Conservation (phyloP, 345 rosid genomes). For the Brassica nigra region DNA sequence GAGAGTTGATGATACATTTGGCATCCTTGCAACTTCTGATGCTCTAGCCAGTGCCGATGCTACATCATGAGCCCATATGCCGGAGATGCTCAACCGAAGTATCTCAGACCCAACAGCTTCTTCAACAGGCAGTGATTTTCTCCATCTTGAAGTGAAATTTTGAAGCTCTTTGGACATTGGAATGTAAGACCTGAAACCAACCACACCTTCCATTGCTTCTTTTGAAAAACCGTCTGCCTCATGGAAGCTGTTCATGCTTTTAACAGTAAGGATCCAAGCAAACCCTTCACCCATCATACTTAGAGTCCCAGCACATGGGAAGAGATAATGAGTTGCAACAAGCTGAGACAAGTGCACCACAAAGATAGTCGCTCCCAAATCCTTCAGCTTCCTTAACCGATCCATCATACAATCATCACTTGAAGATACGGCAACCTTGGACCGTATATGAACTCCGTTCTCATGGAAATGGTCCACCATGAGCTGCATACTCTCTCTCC, state of each 20-base stretch:
- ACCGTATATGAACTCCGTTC: neutral
- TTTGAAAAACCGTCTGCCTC: neutral
- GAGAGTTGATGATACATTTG: slow-evolving; percentile 26
- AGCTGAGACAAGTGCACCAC: neutral
- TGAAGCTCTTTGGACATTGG: slow-evolving; percentile 42
- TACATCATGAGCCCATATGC: slow-evolving; percentile 45
- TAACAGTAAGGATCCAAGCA: slow-evolving; percentile 46
- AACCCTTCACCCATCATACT: slow-evolving; percentile 44
- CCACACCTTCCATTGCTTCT: slow-evolving; percentile 48
- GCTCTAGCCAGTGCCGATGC: slow-evolving; percentile 38
- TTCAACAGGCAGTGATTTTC: neutral
- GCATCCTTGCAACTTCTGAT: slow-evolving; percentile 10
- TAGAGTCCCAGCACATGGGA: slow-evolving; percentile 24
- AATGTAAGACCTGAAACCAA: slow-evolving; percentile 44
- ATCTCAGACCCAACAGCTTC: slow-evolving; percentile 2
- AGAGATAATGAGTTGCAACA: slow-evolving; percentile 18
- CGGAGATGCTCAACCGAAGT: slow-evolving; percentile 20
- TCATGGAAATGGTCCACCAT: neutral
- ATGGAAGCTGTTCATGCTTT: slow-evolving; percentile 16
- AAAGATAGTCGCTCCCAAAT: neutral
- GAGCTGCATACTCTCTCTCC: neutral
- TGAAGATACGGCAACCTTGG: neutral
- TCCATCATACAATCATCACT: neutral
- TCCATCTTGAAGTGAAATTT: slow-evolving; percentile 38
- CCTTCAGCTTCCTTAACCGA: neutral